Evolutionary conservation across 768 basidiomycete species (phyloP), one percentile per base, ranked within the genome.

Genomic region (Psilocybe cyanescens): DNA sequence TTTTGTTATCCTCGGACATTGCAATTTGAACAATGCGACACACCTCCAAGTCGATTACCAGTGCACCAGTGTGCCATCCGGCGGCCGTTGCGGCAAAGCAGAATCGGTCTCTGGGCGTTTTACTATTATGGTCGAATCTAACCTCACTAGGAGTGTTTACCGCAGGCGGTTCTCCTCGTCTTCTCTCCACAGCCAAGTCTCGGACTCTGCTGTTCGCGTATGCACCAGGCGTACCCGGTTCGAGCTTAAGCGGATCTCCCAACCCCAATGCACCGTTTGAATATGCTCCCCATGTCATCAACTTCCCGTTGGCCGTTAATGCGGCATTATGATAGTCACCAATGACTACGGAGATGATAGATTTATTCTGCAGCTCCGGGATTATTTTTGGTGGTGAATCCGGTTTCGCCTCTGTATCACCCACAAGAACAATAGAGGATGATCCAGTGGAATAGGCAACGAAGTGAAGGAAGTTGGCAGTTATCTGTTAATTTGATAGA

Each of bases 301-400:
- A 77, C 69, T 87, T 83, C 14, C 96, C 97, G 24, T 80, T 73
- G 41, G 84, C 79, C 2, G 94, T 96, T 67, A 97, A 78, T 1
- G 97, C 96, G 37, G 87, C 92, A 70, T 82, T 87, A 77, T 99
- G 97, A 73, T 96, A 97, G 74, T 99, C 97, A 4, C 97, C 97
- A 54, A 95, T 82, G 12, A 90, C 89, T 58, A 97, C 87, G 54
- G 93, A 92, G 61, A 98, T 96, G 57, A 98, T 85, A 39, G 82
- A 79, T 65, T 78, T 84, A 66, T 91, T 83, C 68, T 97, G 94
- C 30, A 99, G 77, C 35, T 81, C 84, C 1, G 90, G 88, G 3
- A 92, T 79, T 60, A 94, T 78, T 35, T 77, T 80, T n/a, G 90
- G 92, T 59, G 70, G 67, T 14, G 76, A 78, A 19, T 74, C 72